Evolutionary conservation across 192 early-diverging fungal species (phyloP).

Genomic region (Coemansia sp.): DNA sequence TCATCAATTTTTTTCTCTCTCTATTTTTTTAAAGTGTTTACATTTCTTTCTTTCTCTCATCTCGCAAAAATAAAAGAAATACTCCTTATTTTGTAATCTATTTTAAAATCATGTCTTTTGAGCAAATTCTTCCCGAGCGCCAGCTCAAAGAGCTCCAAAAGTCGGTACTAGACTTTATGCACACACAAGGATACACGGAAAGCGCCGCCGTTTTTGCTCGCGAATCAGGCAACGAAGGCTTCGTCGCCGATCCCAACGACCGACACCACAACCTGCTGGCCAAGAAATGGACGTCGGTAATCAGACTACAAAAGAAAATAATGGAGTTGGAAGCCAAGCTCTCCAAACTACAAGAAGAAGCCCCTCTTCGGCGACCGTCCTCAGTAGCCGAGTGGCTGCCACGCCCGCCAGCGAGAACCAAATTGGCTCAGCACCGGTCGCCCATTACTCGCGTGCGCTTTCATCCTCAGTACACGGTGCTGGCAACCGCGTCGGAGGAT

Average conservation of each 20-base stretch:
- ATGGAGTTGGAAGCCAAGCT: constrained; percentile 90
- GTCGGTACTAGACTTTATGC: constrained; percentile 88
- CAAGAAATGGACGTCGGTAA: constrained; percentile 93
- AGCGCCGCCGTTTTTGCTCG: constrained; percentile 67
- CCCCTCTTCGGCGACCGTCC: neutral
- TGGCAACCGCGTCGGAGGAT: constrained; percentile 91
- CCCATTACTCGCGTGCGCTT: constrained; percentile 82
- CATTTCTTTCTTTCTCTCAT: neutral
- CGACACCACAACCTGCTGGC: constrained; percentile 51
- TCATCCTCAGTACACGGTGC: constrained; percentile 79
- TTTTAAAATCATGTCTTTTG: constrained; percentile 18
- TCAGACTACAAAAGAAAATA: constrained; percentile 92
- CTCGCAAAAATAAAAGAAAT: neutral
- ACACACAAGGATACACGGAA: constrained; percentile 67
- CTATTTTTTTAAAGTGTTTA: neutral
- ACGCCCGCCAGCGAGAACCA: constrained; percentile 72
- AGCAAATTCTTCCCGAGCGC: constrained; percentile 63
- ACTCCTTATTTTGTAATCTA: neutral
- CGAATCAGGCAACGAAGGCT: constrained; percentile 75
- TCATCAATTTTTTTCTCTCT: no score
- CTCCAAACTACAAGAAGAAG: constrained; percentile 73
- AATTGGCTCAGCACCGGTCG: constrained; percentile 74
- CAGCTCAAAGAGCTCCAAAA: constrained; percentile 72
- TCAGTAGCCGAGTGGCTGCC: constrained; percentile 77
- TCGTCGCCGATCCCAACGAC: constrained; percentile 71